A percentile compares a stretch with the other conserved stretches of the same genome.
Conservation (phyloP, 331 rosid genomes). For the Malus hybrid region DNA sequence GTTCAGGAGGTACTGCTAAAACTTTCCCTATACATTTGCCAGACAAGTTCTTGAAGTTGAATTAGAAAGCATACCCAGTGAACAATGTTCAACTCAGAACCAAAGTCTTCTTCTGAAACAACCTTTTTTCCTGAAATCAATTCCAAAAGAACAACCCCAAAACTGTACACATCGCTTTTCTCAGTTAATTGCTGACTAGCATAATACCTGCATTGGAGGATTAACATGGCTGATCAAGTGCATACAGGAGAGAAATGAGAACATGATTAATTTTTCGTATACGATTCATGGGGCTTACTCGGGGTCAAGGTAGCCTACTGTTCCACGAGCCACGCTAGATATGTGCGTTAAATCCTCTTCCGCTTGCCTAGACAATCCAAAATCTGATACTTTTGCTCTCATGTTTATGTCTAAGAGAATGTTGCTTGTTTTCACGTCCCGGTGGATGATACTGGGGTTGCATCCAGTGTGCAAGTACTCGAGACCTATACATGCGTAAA, state of each 20-base stretch:
- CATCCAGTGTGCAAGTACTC: slow-evolving; percentile 96
- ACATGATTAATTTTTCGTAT: slow-evolving; percentile 7
- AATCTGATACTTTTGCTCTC: slow-evolving; percentile 97
- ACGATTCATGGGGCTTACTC: slow-evolving; percentile 51
- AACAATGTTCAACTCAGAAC: slow-evolving; percentile 85
- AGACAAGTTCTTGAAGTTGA: not conserved
- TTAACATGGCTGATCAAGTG: slow-evolving; percentile 8
- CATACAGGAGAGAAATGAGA: slow-evolving; percentile 1
- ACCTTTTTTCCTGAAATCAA: slow-evolving; percentile 85
- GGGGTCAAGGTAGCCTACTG: slow-evolving; percentile 92
- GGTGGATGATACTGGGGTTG: slow-evolving; percentile 94
- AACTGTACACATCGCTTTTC: slow-evolving; percentile 92
- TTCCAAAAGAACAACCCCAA: slow-evolving; percentile 88
- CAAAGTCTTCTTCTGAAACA: slow-evolving; percentile 75
- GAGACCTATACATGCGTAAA: slow-evolving; percentile 52
- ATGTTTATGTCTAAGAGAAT: slow-evolving; percentile 87
- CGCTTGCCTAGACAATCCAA: slow-evolving; percentile 86
- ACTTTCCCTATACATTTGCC: not conserved
- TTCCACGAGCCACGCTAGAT: slow-evolving; percentile 90
- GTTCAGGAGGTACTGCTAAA: not conserved
- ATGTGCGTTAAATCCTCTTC: slow-evolving; percentile 94
- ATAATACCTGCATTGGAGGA: slow-evolving; percentile 52
- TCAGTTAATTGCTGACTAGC: slow-evolving; percentile 91
- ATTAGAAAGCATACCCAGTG: slow-evolving; percentile 65
- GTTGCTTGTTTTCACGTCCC: slow-evolving; percentile 92